phyloP scores from a whole-genome alignment of 2,329 filamentous ascomycete genomes.

The Beauveria rudraprayagi region DNA sequence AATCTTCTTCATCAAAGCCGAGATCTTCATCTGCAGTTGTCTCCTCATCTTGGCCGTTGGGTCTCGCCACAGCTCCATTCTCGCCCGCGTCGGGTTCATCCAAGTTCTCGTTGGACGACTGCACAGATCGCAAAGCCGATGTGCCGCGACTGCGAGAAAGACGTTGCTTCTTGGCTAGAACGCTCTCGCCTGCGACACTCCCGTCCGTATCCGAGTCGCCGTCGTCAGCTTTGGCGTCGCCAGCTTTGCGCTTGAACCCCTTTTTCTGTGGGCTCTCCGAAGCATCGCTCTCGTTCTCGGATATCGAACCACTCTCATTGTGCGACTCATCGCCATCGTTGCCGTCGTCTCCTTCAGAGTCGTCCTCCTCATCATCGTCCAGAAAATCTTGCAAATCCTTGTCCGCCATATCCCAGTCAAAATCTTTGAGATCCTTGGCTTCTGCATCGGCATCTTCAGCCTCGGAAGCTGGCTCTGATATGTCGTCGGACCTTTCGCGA shows the following conservation, averaged over 20 bases:
- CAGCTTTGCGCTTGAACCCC: constrained; percentile 26
- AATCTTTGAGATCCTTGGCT: constrained; percentile 41
- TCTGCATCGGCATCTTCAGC: constrained; percentile 22
- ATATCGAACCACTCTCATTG: constrained; percentile 1
- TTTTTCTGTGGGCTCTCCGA: constrained; percentile 20
- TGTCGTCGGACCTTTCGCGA: constrained; percentile 31
- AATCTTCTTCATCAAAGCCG: constrained; percentile 46
- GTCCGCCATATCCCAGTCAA: constrained; percentile 57
- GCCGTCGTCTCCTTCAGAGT: constrained; percentile 15
- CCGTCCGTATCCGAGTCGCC: constrained; percentile 25
- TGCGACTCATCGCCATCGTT: constrained; percentile 15
- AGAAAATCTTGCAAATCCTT: constrained; percentile 72
- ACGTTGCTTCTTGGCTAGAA: constrained; percentile 43
- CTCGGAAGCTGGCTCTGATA: constrained; percentile 24
- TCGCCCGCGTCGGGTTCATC: constrained; percentile 13
- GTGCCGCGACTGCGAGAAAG: constrained; percentile 36
- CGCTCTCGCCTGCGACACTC: constrained; percentile 27
- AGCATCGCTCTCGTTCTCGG: constrained; percentile 22
- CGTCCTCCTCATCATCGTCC: constrained; percentile 34
- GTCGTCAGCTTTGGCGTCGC: constrained; percentile 21
- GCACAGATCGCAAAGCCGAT: constrained; percentile 39
- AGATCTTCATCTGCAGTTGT: constrained; percentile 23
- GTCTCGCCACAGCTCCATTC: neutral
- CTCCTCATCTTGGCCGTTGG: constrained; percentile 16
- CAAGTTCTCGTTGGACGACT: constrained; percentile 29